Evolutionary conservation across 371 early-diverging fungal species (phyloP).

Genomic region (Zychaea mexicana): DNA sequence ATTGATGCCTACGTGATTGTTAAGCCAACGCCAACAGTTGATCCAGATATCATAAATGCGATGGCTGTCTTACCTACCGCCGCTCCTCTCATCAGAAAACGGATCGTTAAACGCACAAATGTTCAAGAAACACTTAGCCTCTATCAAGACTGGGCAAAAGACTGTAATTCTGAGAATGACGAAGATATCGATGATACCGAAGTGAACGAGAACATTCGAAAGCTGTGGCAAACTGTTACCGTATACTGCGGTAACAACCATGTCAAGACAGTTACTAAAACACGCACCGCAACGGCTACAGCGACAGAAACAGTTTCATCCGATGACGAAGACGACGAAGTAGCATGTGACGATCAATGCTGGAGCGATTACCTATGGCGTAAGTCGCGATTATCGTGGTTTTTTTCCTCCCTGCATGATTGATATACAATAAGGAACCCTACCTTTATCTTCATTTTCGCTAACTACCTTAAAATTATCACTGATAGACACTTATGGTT

Average conservation of each 20-base stretch:
- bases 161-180: conserved; percentile 20
- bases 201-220: conserved; percentile 10
- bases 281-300: conserved; percentile 22
- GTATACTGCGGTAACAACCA: conserved; percentile 39
- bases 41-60: not conserved
- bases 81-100: not conserved
- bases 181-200: conserved; percentile 3
- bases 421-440: not conserved
- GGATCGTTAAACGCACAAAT: conserved; percentile 26
- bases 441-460: too few relatives aligned
- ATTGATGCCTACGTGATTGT: not conserved
- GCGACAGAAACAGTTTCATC: conserved; percentile 15
- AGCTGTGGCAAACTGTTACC: conserved; percentile 39
- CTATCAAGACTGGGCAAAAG: conserved; percentile 35
- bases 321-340: conserved; percentile 5
- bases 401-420: conserved; percentile 2
- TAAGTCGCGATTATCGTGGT: too few relatives aligned
- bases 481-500: conserved; percentile 46
- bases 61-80: not conserved
- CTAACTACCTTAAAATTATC: not conserved
- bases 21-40: not conserved
- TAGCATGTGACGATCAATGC: conserved; percentile 31
- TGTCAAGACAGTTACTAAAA: conserved; percentile 37
- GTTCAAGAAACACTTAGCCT: conserved; percentile 26
- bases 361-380: conserved; percentile 51